Evolutionary conservation across 2,329 filamentous ascomycete species (phyloP), one percentile per base, ranked within the genome.

Genomic region (Colletotrichum plurivorum): DNA sequence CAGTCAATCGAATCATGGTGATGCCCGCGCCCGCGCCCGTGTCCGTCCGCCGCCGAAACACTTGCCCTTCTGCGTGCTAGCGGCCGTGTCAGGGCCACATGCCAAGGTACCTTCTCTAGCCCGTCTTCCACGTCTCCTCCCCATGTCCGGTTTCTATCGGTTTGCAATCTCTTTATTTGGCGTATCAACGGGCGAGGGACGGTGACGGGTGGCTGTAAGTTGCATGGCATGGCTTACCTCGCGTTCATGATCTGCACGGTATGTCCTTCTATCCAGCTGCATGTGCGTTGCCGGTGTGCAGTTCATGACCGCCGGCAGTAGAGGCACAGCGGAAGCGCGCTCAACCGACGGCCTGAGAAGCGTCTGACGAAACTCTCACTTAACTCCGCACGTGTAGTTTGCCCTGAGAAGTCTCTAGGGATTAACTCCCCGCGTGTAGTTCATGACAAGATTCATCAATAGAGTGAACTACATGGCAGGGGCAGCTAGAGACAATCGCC

Each of bases 51-150:
- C 46, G 62, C 62, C 62, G 62, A 60, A 69, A 69, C 66, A 61
- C 62, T 69, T 69, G 18, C 55, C 62, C 41, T 69, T 56, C 59
- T 43, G 62, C 18, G 66, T 69, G 51, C 43, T 66, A 66, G 62
- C 55, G 62, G 66, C 66, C 54, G 31, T 45, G 61, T 49, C 16
- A 39, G 18, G 55, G 65, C 54, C 61, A 66, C 66, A 69, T 66
- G 66, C 54, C 27, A 59, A 43, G 43, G 41, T 48, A n/a, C 64
- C n/a, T 31, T 43, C 10, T 36, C 31, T 9, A 15, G 15, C 31
- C 12, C 56, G 52, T 39, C 39, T 12, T 7, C 27, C 31, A 7
- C 56, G 52, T 39, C 39, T 12, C 7, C 27, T 48, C 18, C 41
- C 41, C 41, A 43, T 13, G 12, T 43, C 41, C 13, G 5, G 41